Evolutionary conservation across 176 grass and related monocot species (phyloP), one percentile per base, ranked within the genome.

Genomic region (Canna indica): DNA sequence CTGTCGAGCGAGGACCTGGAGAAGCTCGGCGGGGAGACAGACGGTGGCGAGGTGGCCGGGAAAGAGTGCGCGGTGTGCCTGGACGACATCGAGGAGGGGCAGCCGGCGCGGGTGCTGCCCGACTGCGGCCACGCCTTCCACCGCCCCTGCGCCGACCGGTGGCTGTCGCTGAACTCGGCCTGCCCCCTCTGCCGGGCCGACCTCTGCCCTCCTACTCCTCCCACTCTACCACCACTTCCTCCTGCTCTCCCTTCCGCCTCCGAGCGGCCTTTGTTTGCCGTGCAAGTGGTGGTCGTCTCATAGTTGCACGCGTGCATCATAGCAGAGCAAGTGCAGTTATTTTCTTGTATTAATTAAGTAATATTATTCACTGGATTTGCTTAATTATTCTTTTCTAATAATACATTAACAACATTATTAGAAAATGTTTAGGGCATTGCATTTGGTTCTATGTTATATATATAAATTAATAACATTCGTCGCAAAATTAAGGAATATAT

Each of bases 61-160:
- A 29, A 72, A 20, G 24, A 35, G 30, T 72, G 70, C 70, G 70
- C 32, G 31, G 48, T 72, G 20, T 72, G 70, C 48, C 27, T n/a
- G 47, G 48, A 72, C 20, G 48, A 54, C 5, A 54, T 72, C 29
- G 30, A 26, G 48, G 70, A 36, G 4, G 48, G 46, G 3, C 47
- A 57, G 70, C 32, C 29, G 32, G 48, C 17, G 31, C 47, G 70
- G 30, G 47, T 57, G 29, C 32, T 72, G 18, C 70, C 47, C 14
- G 31, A 31, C 8, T 72, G 70, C 48, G 20, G 17, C 48, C 70
- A 72, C 48, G 47, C 32, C 27, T 72, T 72, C 70, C 70, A 72
- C 30, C 47, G 46, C 0, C 8, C 13, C 30, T 72, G 47, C 48
- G 29, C 17, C 70, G 70, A 72, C 30, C 26, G 20, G 1, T 72